These are phyloP conservation scores for Pseudocercospora fuligena DNA, from an alignment of 2,329 filamentous ascomycete species.

Conservation along the genomic window DNA sequence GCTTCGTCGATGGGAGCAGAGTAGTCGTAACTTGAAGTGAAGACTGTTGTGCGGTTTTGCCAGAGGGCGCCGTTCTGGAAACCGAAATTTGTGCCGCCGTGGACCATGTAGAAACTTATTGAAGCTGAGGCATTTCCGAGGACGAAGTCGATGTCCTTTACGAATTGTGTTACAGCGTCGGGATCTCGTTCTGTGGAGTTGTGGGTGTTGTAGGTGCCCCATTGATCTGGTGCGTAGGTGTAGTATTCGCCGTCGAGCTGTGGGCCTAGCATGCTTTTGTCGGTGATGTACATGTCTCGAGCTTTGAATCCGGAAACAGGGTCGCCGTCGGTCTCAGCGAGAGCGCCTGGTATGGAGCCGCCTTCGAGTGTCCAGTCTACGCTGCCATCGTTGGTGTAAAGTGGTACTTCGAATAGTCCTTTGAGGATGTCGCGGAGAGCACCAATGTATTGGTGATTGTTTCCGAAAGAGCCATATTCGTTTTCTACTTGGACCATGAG, in stretches of 20 bases:
- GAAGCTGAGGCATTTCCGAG: constrained; percentile 40
- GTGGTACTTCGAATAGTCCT: constrained; percentile 48
- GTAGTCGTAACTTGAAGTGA: constrained; percentile 58
- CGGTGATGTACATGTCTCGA: constrained; percentile 51
- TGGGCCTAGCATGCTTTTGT: constrained; percentile 50
- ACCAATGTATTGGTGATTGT: constrained; percentile 51
- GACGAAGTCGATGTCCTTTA: constrained; percentile 36
- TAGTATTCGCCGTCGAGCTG: constrained; percentile 58
- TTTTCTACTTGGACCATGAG: constrained; percentile 59
- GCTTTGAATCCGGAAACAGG: constrained; percentile 48
- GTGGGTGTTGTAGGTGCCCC: constrained; percentile 48
- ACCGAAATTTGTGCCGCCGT: constrained; percentile 58
- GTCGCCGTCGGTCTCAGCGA: constrained; percentile 55
- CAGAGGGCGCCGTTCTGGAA: constrained; percentile 55
- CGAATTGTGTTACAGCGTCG: constrained; percentile 27
- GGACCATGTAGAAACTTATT: constrained; percentile 60
- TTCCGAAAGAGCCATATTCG: constrained; percentile 57
- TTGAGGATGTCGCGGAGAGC: constrained; percentile 50
- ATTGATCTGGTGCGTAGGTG: constrained; percentile 51
- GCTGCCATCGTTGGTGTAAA: constrained; percentile 59
- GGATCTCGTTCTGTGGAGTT: constrained; percentile 38
- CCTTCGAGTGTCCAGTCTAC: constrained; percentile 50
- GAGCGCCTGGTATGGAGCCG: constrained; percentile 50
- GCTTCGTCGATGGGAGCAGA: constrained; percentile 57
- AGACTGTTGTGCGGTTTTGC: constrained; percentile 46